Evolutionary conservation across 768 basidiomycete genomes (phyloP), one percentile per base, ranked within the genome.

Genomic region (Hypholoma fasciculare): DNA sequence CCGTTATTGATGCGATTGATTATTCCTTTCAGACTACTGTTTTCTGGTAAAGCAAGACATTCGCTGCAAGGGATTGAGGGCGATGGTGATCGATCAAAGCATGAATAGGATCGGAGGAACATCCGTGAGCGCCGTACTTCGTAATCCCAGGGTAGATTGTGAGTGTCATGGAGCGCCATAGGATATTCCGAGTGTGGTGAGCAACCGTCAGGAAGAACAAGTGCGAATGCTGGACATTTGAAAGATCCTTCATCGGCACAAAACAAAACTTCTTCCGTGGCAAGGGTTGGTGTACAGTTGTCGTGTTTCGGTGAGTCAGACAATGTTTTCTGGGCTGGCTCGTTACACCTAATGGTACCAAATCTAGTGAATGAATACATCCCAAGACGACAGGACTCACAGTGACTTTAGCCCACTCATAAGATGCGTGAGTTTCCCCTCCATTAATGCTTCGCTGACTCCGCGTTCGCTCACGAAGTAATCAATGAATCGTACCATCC

Each of bases 341-440:
- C n/a, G n/a, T n/a, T n/a, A n/a, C n/a, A n/a, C n/a, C n/a, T n/a
- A n/a, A n/a, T n/a, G n/a, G n/a, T n/a, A n/a, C n/a, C n/a, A n/a
- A n/a, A n/a, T n/a, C n/a, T n/a, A 23, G 23, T 23, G 23, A 23
- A 4, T 23, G 38, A 1, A n/a, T 12, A 39, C 4, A 23, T n/a
- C n/a, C 7, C 14, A 38, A 38, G 14, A 8, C 14, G 38, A 39
- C 2, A n/a, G 38, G 12, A 54, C 59, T 60, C 23, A 61, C 57
- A 36, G n/a, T 40, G 47, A 5, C 40, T 56, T 56, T 14, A 59
- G 27, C 3, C 39, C 60, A 44, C 42, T 27, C 44, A 57, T 42
- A n/a, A 66, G 43, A 11, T 49, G 36, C 26, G 44, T 13, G n/a
- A 66, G 47, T 34, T 66, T 58, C n/a, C 63, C 60, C 30, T 66